These are phyloP conservation scores for Fusarium tupiense DNA, from an alignment of 2,329 filamentous ascomycete genomes.

Conservation along the genomic window DNA sequence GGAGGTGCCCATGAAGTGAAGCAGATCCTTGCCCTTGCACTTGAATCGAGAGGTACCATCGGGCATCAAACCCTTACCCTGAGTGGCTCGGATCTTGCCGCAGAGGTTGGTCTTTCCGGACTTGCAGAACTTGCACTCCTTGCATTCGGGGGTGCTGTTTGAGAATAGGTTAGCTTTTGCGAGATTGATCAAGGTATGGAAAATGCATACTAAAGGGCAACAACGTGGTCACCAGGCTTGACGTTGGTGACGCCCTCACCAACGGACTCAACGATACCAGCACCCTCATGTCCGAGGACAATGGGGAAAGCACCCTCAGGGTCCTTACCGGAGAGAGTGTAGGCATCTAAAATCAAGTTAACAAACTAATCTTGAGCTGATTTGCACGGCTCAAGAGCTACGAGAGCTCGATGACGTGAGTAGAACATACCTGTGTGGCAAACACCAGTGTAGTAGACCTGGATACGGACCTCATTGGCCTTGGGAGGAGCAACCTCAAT, in stretches of 20 bases:
- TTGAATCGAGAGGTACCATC: slow-evolving; percentile 95
- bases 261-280: slow-evolving; percentile 90
- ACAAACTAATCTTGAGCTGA: neutral
- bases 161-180: slow-evolving; percentile 9
- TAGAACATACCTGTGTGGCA: slow-evolving; percentile 85
- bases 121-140: slow-evolving; percentile 99
- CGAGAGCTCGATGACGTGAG: slow-evolving; percentile 14
- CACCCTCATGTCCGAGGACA: slow-evolving; percentile 89
- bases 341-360: slow-evolving; percentile 72
- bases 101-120: slow-evolving; percentile 99
- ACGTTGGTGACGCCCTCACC: slow-evolving; percentile 95
- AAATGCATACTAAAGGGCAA: slow-evolving; percentile 79
- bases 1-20: slow-evolving; percentile 99
- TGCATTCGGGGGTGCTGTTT: slow-evolving; percentile 89
- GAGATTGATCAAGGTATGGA: neutral
- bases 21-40: slow-evolving; percentile 91
- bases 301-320: slow-evolving; percentile 94
- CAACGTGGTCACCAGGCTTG: slow-evolving; percentile 91
- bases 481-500: slow-evolving; percentile 89
- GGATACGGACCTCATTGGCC: slow-evolving; percentile 94
- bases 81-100: slow-evolving; percentile 97
- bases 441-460: slow-evolving; percentile 98
- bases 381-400: neutral
- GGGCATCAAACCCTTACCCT: slow-evolving; percentile 96
- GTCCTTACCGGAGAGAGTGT: slow-evolving; percentile 95